Evolutionary conservation across 345 rosid genomes (phyloP).

Genomic region (Mangifera indica): DNA sequence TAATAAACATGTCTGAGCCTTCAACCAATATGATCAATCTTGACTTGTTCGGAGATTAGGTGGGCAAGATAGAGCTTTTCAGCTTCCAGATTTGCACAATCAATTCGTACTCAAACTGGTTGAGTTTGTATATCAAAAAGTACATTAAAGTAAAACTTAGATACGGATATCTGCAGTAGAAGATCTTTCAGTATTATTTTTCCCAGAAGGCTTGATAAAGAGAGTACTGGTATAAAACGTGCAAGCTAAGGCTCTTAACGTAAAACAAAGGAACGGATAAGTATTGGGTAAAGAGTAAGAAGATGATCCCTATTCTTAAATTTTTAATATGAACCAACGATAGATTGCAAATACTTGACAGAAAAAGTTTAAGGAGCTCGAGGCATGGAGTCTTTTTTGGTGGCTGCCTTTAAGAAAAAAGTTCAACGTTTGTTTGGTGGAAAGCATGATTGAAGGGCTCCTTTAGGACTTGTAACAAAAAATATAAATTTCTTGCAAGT

Average conservation of each 20-base stretch:
- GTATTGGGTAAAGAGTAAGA: slow-evolving; percentile 1
- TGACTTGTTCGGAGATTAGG: not conserved
- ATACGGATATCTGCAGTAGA: not conserved
- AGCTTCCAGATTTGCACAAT: not conserved
- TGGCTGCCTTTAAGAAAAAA: slow-evolving; percentile 6
- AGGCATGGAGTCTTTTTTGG: slow-evolving; percentile 17
- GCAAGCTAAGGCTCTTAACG: not conserved
- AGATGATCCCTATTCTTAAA: not conserved
- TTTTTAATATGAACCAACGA: not conserved
- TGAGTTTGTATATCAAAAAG: not conserved
- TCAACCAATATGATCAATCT: no score
- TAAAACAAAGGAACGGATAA: not conserved
- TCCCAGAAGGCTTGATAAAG: not conserved
- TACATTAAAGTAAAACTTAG: not conserved
- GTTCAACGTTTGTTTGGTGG: slow-evolving; percentile 11
- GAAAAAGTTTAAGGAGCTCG: not conserved
- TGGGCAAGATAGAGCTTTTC: not conserved
- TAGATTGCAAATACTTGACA: not conserved
- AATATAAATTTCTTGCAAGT: no score
- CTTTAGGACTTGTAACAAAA: not conserved
- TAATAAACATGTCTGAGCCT: no score
- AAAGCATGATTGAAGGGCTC: slow-evolving; percentile 4
- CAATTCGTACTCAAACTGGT: not conserved
- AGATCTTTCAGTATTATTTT: not conserved
- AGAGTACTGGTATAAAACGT: not conserved